Evolutionary conservation across 805 yeast species (phyloP).

Genomic region (Kuraishia piskuri): DNA sequence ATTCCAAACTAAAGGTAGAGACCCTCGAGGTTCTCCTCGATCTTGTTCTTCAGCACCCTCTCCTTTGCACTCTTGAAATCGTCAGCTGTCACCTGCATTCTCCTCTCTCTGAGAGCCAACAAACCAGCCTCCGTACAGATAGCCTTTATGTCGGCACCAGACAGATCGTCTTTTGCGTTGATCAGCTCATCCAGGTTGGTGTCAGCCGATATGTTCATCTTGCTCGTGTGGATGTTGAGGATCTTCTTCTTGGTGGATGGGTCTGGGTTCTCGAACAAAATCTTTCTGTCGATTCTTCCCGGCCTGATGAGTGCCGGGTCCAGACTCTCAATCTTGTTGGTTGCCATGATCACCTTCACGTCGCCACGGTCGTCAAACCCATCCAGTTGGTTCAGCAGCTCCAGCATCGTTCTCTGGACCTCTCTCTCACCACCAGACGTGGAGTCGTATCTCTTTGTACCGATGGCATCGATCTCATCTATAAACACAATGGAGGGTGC

Average conservation of each 20-base stretch:
- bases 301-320: slow-evolving; percentile 97
- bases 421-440: slow-evolving; percentile 95
- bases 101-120: slow-evolving; percentile 89
- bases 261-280: slow-evolving; percentile 93
- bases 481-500: slow-evolving; percentile 98
- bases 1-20: slow-evolving; percentile 69
- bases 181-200: slow-evolving; percentile 87
- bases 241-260: slow-evolving; percentile 89
- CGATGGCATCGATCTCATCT: slow-evolving; percentile 98
- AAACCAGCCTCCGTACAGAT: slow-evolving; percentile 97
- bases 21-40: slow-evolving; percentile 93
- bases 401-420: slow-evolving; percentile 96
- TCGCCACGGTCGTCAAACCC: slow-evolving; percentile 97
- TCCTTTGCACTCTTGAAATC: slow-evolving; percentile 93
- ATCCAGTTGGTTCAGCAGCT: slow-evolving; percentile 87
- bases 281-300: slow-evolving; percentile 94
- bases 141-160: slow-evolving; percentile 97
- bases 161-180: slow-evolving; percentile 83
- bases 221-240: slow-evolving; percentile 82
- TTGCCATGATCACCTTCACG: slow-evolving; percentile 97
- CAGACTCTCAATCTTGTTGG: slow-evolving; percentile 86
- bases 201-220: slow-evolving; percentile 84
- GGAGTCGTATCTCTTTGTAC: slow-evolving; percentile 93
- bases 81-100: slow-evolving; percentile 94
- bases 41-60: slow-evolving; percentile 91